Conservation (phyloP, 129 eudicot genomes). For the Pseudognaphalium luteoalbum region DNA sequence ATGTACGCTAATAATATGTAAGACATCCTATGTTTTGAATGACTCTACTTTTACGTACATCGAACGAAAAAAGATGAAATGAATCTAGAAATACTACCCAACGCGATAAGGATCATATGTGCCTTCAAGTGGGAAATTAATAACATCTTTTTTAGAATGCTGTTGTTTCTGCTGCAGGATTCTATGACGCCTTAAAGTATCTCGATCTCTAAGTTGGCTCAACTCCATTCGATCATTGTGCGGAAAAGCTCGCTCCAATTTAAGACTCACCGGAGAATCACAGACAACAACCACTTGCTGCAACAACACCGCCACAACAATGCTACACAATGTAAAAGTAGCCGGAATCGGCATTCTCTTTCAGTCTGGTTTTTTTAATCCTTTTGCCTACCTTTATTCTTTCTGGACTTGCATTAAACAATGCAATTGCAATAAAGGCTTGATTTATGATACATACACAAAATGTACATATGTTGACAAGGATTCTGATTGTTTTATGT, state of each 20-base stretch:
- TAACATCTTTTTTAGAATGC: constrained; percentile 37
- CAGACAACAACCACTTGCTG: constrained; percentile 41
- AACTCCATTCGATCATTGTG: constrained; percentile 48
- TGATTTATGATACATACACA: constrained; percentile 5
- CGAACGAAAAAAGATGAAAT: not conserved
- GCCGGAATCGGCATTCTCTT: constrained; percentile 32
- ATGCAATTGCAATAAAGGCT: not conserved
- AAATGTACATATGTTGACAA: not conserved
- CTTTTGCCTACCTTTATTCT: not conserved
- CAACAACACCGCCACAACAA: constrained; percentile 25
- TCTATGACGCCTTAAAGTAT: constrained; percentile 63
- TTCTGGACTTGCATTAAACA: constrained; percentile 26
- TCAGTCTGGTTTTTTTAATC: constrained; percentile 13
- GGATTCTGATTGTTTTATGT: constrained; percentile 8
- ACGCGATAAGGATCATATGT: constrained; percentile 82
- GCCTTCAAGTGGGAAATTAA: constrained; percentile 73
- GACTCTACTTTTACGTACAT: not conserved
- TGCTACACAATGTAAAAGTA: constrained; percentile 26
- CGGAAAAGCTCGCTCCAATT: constrained; percentile 74
- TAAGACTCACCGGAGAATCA: constrained; percentile 42
- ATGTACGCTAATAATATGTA: no score
- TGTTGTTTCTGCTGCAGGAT: constrained; percentile 41
- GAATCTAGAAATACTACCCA: constrained; percentile 57
- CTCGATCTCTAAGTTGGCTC: constrained; percentile 71
- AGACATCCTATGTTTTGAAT: not conserved